phyloP scores from a whole-genome alignment of 768 basidiomycete genomes.

The Boletus reticuloceps region DNA sequence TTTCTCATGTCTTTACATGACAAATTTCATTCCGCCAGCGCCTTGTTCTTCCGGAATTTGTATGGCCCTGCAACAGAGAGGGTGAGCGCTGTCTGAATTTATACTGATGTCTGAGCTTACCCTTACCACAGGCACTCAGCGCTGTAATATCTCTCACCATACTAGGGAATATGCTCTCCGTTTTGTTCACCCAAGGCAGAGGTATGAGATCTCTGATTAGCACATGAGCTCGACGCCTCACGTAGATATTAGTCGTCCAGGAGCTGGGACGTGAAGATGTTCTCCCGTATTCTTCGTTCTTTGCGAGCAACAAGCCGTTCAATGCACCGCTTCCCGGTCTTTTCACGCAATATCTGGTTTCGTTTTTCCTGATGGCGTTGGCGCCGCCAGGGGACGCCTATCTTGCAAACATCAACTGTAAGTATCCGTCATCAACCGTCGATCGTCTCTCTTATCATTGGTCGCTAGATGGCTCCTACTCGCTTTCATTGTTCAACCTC shows the following conservation, averaged over 20 bases:
- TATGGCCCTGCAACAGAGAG: conserved; percentile 61
- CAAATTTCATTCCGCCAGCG: conserved; percentile 34
- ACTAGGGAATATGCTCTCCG: conserved; percentile 60
- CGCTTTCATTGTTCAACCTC: conserved; percentile 54
- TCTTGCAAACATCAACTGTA: conserved; percentile 64
- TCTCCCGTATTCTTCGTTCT: conserved; percentile 62
- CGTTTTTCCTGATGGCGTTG: conserved; percentile 49
- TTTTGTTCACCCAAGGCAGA: conserved; percentile 66
- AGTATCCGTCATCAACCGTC: conserved; percentile 19
- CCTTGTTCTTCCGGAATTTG: conserved; percentile 72
- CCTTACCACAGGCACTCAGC: conserved; percentile 48
- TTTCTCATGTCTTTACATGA: neutral
- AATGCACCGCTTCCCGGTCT: conserved; percentile 63
- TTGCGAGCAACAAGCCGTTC: conserved; percentile 72
- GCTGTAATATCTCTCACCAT: conserved; percentile 62
- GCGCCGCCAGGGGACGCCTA: conserved; percentile 76
- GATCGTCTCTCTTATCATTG: neutral
- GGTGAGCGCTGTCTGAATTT: conserved; percentile 32
- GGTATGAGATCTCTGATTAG: conserved; percentile 36
- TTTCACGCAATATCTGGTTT: conserved; percentile 59
- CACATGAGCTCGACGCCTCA: conserved; percentile 2
- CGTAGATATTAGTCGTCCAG: conserved; percentile 51
- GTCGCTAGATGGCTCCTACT: conserved; percentile 54
- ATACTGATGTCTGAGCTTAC: neutral
- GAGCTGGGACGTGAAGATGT: conserved; percentile 73